Evolutionary conservation across 2,329 filamentous ascomycete species (phyloP).

Genomic region (Paramyrothecium sp.): DNA sequence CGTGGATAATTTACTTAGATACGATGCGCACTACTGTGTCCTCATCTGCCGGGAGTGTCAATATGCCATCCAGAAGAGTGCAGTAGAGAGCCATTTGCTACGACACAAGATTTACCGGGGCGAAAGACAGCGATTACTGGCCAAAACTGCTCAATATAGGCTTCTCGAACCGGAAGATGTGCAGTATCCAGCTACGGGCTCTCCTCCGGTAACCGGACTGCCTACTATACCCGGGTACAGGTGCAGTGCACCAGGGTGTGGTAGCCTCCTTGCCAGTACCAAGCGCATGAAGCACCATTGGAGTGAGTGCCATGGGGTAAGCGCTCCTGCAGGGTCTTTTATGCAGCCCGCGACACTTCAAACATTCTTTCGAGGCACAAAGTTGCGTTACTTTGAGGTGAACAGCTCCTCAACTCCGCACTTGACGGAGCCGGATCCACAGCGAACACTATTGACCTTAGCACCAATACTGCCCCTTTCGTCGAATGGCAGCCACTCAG

Average conservation of each 20-base stretch:
- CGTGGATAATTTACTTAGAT: neutral
- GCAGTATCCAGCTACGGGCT: neutral
- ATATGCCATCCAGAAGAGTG: conserved; percentile 35
- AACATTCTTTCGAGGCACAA: conserved; percentile 35
- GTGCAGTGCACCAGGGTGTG: conserved; percentile 23
- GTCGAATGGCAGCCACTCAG: neutral
- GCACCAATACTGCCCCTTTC: neutral
- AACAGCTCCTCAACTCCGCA: neutral
- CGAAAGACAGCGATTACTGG: conserved; percentile 23
- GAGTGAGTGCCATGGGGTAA: conserved; percentile 20
- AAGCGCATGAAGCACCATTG: conserved; percentile 33
- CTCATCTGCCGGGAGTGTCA: conserved; percentile 32
- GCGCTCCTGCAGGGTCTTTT: conserved; percentile 7
- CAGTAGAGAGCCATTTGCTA: conserved; percentile 31
- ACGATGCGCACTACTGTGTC: conserved; percentile 8
- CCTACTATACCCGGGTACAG: conserved; percentile 20
- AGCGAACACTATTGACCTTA: neutral
- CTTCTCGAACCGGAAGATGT: conserved; percentile 19
- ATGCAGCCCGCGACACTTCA: conserved; percentile 23
- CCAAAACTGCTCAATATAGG: conserved; percentile 19
- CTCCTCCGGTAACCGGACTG: neutral
- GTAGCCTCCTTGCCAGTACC: conserved; percentile 25
- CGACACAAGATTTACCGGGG: conserved; percentile 34
- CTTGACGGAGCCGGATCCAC: neutral
- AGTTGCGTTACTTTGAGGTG: conserved; percentile 34